Conservation (phyloP, 2,329 filamentous ascomycete species). For the Alternaria ventricosa region DNA sequence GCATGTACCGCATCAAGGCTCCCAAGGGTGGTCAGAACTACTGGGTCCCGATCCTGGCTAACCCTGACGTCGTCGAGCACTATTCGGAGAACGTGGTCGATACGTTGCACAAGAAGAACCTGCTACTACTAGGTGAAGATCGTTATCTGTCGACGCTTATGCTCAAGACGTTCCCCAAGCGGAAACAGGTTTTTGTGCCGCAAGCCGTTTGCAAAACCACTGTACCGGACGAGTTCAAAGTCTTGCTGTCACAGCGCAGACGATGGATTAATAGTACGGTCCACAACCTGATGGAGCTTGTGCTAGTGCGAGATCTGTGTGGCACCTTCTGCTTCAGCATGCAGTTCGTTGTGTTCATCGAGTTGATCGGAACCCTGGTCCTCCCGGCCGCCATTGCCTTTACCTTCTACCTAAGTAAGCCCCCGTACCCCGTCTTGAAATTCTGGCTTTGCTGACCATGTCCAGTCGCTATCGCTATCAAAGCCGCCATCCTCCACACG, state of each 20-base stretch:
- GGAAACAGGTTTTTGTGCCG: slow-evolving; percentile 97
- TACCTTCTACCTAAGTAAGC: slow-evolving; percentile 91
- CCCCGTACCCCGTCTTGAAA: slow-evolving; percentile 31
- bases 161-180: slow-evolving; percentile 98
- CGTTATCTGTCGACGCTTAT: slow-evolving; percentile 95
- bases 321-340: slow-evolving; percentile 99
- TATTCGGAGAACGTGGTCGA: slow-evolving; percentile 99
- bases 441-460: slow-evolving; percentile 32
- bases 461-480: slow-evolving; percentile 83
- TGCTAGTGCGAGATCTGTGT: slow-evolving; percentile 93
- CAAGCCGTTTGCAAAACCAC: slow-evolving; percentile 99
- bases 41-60: slow-evolving; percentile 98
- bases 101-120: slow-evolving; percentile 96
- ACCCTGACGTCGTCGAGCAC: slow-evolving; percentile 97
- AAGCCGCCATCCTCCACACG: slow-evolving; percentile 62
- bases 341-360: slow-evolving; percentile 98
- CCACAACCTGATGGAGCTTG: slow-evolving; percentile 97
- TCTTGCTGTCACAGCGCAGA: slow-evolving; percentile 90
- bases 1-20: slow-evolving; percentile 99
- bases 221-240: slow-evolving; percentile 89
- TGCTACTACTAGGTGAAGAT: slow-evolving; percentile 90
- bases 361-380: slow-evolving; percentile 92
- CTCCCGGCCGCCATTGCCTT: slow-evolving; percentile 96
- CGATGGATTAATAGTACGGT: slow-evolving; percentile 99
- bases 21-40: slow-evolving; percentile 99